phyloP scores from a whole-genome alignment of 345 rosid genomes.

The Gossypium turneri region DNA sequence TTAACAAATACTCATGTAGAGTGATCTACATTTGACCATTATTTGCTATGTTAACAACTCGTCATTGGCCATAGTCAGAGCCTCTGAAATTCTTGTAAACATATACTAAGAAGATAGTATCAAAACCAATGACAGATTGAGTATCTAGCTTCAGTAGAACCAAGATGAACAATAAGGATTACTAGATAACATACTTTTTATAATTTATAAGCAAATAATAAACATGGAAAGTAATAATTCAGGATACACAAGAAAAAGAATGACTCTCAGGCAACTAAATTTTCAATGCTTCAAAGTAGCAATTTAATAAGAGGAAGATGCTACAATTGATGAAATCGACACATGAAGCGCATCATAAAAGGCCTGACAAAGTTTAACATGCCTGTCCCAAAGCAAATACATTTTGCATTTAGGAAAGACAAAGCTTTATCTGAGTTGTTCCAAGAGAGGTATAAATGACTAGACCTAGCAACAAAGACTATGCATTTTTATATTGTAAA shows the following conservation, averaged over 20 bases:
- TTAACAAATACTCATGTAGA: too few species aligned
- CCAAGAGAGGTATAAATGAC: neutral
- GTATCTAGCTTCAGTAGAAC: neutral
- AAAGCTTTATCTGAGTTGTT: neutral
- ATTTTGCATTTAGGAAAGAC: neutral
- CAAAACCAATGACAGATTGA: neutral
- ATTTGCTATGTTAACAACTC: neutral
- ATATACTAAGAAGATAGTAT: neutral
- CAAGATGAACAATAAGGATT: neutral
- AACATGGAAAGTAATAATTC: neutral
- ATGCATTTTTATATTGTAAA: neutral
- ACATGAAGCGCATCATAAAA: neutral
- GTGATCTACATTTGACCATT: too few species aligned
- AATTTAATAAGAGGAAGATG: neutral
- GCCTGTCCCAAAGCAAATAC: neutral
- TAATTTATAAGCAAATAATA: neutral
- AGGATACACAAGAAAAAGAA: neutral
- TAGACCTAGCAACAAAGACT: neutral
- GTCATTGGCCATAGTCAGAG: neutral
- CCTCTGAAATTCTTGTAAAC: conserved; percentile 6
- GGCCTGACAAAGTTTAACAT: neutral
- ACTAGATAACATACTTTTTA: neutral
- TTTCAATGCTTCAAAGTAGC: neutral
- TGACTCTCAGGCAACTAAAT: neutral
- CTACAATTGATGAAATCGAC: neutral